Percentiles rank a stretch among this genome's conserved stretches.
Conservation (phyloP, 768 basidiomycete species). For the Fomitopsis serialis region DNA sequence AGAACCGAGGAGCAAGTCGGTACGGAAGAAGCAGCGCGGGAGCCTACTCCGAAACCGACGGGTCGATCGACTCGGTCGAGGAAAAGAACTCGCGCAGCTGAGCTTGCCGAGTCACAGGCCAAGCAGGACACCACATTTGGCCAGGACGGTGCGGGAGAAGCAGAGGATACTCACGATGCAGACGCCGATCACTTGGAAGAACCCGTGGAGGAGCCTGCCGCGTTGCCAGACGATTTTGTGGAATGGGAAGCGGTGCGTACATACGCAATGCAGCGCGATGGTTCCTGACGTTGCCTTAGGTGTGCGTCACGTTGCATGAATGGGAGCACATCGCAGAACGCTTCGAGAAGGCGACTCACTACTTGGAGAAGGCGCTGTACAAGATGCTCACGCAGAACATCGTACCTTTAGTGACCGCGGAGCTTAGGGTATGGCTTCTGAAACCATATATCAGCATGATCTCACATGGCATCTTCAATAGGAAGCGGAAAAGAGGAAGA, state of each 20-base stretch:
- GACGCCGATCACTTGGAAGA: constrained; percentile 6
- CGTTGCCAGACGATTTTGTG: constrained; percentile 49
- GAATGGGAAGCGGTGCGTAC: constrained; percentile 88
- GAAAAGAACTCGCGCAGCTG: neutral
- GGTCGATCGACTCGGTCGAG: neutral
- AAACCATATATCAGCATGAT: neutral
- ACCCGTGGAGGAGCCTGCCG: constrained; percentile 16
- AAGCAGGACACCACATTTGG: too few species aligned
- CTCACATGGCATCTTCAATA: constrained; percentile 20
- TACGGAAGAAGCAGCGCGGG: constrained; percentile 1
- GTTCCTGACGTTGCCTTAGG: constrained; percentile 34
- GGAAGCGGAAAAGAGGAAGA: constrained; percentile 59
- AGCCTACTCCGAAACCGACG: neutral
- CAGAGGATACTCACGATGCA: neutral
- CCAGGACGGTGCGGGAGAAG: neutral
- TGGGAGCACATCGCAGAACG: constrained; percentile 78
- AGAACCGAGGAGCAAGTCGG: constrained; percentile 16
- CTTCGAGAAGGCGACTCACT: constrained; percentile 73
- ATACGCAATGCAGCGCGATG: too few species aligned
- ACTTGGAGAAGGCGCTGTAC: constrained; percentile 75
- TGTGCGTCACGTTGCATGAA: constrained; percentile 77
- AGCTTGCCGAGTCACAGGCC: neutral
- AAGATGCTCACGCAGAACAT: constrained; percentile 60
- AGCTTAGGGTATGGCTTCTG: constrained; percentile 48
- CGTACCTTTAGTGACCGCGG: constrained; percentile 64